phyloP scores from a whole-genome alignment of 305 asterid genomes.

The Andrographis paniculata region DNA sequence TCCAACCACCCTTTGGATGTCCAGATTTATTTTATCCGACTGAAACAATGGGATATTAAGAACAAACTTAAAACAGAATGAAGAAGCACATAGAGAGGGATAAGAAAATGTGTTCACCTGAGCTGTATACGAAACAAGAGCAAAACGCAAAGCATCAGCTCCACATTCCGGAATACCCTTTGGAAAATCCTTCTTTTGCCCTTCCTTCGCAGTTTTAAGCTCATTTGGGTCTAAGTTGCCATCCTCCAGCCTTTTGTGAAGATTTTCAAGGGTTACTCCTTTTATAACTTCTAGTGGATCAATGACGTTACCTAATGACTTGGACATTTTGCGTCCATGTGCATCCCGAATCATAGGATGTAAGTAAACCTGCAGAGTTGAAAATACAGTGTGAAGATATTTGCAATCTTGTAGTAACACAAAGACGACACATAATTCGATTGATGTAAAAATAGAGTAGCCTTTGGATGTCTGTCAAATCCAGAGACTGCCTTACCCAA shows the following conservation, averaged over 20 bases:
- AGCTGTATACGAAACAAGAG: slow-evolving; percentile 88
- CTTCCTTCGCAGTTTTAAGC: slow-evolving; percentile 72
- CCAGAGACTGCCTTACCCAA: background rate
- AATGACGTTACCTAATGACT: slow-evolving; percentile 86
- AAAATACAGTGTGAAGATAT: slow-evolving; percentile 8
- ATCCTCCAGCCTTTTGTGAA: slow-evolving; percentile 80
- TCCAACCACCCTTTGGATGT: slow-evolving; percentile 87
- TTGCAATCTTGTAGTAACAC: slow-evolving; percentile 1
- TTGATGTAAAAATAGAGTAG: background rate
- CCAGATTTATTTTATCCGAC: slow-evolving; percentile 87
- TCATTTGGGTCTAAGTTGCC: slow-evolving; percentile 87
- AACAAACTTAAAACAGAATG: slow-evolving; percentile 13
- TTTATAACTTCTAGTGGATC: slow-evolving; percentile 87
- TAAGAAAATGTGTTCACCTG: slow-evolving; percentile 42
- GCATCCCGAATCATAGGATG: slow-evolving; percentile 98
- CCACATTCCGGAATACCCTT: slow-evolving; percentile 91
- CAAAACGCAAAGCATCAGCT: slow-evolving; percentile 92
- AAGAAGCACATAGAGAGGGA: background rate
- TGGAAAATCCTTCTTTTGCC: slow-evolving; percentile 85
- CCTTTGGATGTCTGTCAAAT: background rate
- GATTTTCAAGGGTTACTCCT: slow-evolving; percentile 70
- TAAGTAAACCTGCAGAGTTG: slow-evolving; percentile 58
- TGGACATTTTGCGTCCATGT: slow-evolving; percentile 97
- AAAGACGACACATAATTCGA: background rate
- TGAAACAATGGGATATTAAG: slow-evolving; percentile 29